phyloP scores from a whole-genome alignment of 129 eudicot species.

The Oenanthe sinensis region DNA sequence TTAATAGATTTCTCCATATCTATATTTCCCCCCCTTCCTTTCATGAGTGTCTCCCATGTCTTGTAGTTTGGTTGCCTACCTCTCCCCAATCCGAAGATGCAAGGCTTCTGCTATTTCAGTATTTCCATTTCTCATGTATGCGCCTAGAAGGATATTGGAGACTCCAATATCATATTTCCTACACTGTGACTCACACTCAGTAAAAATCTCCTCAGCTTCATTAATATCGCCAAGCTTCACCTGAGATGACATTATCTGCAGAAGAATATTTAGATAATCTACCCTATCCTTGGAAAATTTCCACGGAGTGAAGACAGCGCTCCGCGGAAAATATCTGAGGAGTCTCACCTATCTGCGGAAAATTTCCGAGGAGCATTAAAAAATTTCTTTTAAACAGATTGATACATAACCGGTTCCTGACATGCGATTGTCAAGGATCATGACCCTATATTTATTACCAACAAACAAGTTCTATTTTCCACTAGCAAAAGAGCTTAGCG shows the following conservation, averaged over 20 bases:
- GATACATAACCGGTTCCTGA: too few species aligned
- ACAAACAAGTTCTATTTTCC: neutral
- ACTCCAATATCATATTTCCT: conserved; percentile 50
- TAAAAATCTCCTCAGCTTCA: conserved; percentile 43
- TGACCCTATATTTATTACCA: neutral
- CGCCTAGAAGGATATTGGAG: conserved; percentile 56
- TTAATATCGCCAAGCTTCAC: conserved; percentile 36
- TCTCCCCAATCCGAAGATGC: conserved; percentile 31
- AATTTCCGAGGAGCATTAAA: too few species aligned
- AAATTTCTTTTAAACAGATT: too few species aligned
- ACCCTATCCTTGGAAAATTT: too few species aligned
- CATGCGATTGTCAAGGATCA: too few species aligned
- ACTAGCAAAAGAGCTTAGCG: neutral
- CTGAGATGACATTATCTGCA: conserved; percentile 35
- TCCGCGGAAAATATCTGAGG: too few species aligned
- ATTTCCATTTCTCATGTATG: conserved; percentile 36
- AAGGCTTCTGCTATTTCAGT: conserved; percentile 46
- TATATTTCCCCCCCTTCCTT: conserved; percentile 35
- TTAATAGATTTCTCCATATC: conserved; percentile 35
- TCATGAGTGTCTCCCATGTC: conserved; percentile 62
- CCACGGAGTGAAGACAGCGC: too few species aligned
- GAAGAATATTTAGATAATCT: too few species aligned
- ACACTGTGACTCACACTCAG: conserved; percentile 47
- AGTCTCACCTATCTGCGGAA: too few species aligned
- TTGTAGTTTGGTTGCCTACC: conserved; percentile 54